phyloP scores from a whole-genome alignment of 108 stramenopile genomes.

The Tribonema minus region DNA sequence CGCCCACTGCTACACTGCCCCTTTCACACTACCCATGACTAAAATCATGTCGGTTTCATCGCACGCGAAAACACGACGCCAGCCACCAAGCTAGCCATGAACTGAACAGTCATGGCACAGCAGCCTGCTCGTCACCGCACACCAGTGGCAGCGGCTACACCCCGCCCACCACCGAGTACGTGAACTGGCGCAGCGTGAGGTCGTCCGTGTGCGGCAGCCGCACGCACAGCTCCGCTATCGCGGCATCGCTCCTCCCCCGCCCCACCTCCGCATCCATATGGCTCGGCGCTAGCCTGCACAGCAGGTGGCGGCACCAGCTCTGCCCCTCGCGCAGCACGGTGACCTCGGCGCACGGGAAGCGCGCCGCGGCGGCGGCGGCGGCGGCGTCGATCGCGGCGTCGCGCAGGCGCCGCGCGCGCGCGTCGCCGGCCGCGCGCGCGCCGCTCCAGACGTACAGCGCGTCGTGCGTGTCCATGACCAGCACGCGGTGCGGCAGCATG shows the following conservation, averaged over 20 bases:
- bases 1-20: too few species aligned
- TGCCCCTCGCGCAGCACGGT: background rate
- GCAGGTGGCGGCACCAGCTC: background rate
- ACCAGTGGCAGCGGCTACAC: background rate
- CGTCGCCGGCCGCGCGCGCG: background rate
- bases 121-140: too few species aligned
- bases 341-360: background rate
- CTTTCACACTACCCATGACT: too few species aligned
- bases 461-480: slow-evolving; percentile 37
- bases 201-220: background rate
- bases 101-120: too few species aligned
- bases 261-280: background rate
- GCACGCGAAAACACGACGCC: too few species aligned
- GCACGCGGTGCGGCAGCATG: background rate
- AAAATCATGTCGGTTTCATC: too few species aligned
- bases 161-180: background rate
- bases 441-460: slow-evolving; percentile 38
- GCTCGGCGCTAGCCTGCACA: background rate
- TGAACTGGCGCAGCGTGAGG: background rate
- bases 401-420: background rate
- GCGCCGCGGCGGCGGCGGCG: background rate
- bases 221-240: background rate
- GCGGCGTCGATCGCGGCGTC: background rate
- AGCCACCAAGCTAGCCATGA: too few species aligned
- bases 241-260: background rate